Base-by-base conservation (phyloP, 116 monocot genomes). In the Iris pallida region DNA sequence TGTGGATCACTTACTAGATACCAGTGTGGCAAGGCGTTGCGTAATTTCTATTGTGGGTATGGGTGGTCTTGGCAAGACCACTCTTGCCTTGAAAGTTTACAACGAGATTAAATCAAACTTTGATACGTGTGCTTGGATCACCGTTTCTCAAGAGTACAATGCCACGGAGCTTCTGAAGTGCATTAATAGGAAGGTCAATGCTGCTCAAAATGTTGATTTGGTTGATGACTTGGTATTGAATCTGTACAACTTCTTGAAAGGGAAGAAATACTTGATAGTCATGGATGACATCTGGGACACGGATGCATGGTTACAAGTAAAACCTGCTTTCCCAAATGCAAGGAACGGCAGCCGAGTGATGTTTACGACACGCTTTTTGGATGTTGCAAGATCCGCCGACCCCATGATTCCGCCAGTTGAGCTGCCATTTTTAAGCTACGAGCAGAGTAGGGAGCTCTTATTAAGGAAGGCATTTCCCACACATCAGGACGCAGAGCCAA, bases 201-300 rank as follows among this genome's bases (percentile, higher is more conserved):
- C 3, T 20, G 3, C 11, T 30, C 30, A 14, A 11, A 18, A 51
- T 13, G 4, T 7, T 7, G 49, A 51, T 9, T 7, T 13, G 11
- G 18, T 41, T 42, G 11, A n/a, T 69, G 8, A 63, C 13, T 7
- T 7, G 4, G 49, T 51, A 13, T 51, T 51, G 16, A 59, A 57
- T 16, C 47, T 76, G 4, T 42, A 54, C 41, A 7, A 20, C 15
- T 66, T 48, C 19, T 20, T 81, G 41, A 61, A 66, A 6, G 42
- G 55, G 5, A 66, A 53, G 45, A 65, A 43, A 19, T 73, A 76
- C 44, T 55, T 77, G 4, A 57, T 78, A 2, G 73, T 84, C 2
- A 20, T 80, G 64, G 84, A 84, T 59, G 76, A 80, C 40, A 42
- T 84, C 2, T 76, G 75, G 76, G 54, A 43, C 8, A 42, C 10